Conservation (phyloP, 2,329 filamentous ascomycete genomes). For the Penicillium fuscoglaucum region DNA sequence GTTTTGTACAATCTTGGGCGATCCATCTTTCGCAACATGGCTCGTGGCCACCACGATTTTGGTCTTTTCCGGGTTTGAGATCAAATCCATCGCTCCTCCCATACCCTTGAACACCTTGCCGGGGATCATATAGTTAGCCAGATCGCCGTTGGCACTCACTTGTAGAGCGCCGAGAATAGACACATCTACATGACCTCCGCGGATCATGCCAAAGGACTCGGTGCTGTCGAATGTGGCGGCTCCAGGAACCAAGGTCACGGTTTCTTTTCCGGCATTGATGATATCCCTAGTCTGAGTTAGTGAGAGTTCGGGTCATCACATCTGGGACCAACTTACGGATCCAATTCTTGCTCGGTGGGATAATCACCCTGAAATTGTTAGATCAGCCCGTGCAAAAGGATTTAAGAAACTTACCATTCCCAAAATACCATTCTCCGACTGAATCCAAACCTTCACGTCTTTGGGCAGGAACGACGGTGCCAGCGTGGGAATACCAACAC, state of each 20-base stretch:
- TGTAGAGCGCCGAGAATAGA: slow-evolving; percentile 81
- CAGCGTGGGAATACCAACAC: slow-evolving; percentile 69
- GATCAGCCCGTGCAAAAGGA: slow-evolving; percentile 13
- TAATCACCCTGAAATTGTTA: slow-evolving; percentile 60
- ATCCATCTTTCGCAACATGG: slow-evolving; percentile 68
- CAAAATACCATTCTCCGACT: slow-evolving; percentile 82
- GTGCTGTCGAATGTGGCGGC: slow-evolving; percentile 75
- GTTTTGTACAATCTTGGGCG: slow-evolving; percentile 64
- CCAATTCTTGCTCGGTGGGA: slow-evolving; percentile 69
- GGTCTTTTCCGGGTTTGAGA: slow-evolving; percentile 68
- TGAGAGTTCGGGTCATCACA: no score
- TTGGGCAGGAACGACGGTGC: slow-evolving; percentile 72
- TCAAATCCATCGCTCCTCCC: slow-evolving; percentile 75
- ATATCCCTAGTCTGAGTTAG: slow-evolving; percentile 55
- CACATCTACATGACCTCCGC: slow-evolving; percentile 79
- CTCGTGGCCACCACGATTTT: slow-evolving; percentile 72
- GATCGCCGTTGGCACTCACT: slow-evolving; percentile 73
- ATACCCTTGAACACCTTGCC: slow-evolving; percentile 86
- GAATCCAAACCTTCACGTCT: slow-evolving; percentile 73
- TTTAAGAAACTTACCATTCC: slow-evolving; percentile 57
- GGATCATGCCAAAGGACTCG: slow-evolving; percentile 86
- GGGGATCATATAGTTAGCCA: slow-evolving; percentile 89
- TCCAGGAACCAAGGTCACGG: slow-evolving; percentile 74
- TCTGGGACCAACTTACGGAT: slow-evolving; percentile 48
- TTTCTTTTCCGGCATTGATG: slow-evolving; percentile 87